Evolutionary conservation across 371 early-diverging fungal species (phyloP).

Genomic region (Saksenaea vasiformis): DNA sequence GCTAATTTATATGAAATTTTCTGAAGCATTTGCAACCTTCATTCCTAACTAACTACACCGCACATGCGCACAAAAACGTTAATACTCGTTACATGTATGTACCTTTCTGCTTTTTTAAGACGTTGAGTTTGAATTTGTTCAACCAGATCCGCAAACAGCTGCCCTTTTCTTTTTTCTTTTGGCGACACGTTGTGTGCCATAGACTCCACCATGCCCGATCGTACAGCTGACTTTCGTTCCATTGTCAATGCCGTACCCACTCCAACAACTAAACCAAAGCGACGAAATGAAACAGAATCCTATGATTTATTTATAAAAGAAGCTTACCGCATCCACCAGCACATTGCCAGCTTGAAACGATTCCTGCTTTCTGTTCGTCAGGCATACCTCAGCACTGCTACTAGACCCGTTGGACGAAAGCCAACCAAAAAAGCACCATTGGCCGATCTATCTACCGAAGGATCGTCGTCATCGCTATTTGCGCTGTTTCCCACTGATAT

Average conservation of each 20-base stretch:
- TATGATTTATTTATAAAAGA: constrained; percentile 52
- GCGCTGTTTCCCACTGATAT: constrained; percentile 34
- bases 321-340: constrained; percentile 53
- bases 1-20: too few species aligned
- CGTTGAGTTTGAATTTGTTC: too few species aligned
- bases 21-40: too few species aligned
- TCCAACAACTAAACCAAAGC: neutral
- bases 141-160: too few species aligned
- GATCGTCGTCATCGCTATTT: constrained; percentile 27
- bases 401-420: constrained; percentile 15
- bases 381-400: constrained; percentile 42
- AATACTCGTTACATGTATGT: too few species aligned
- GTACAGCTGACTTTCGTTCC: constrained; percentile 23
- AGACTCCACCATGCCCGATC: constrained; percentile 19
- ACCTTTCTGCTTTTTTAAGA: too few species aligned
- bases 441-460: neutral
- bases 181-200: too few species aligned
- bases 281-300: constrained; percentile 15
- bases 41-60: too few species aligned
- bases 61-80: too few species aligned
- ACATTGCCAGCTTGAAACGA: constrained; percentile 40
- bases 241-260: constrained; percentile 10
- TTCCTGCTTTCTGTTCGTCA: constrained; percentile 50
- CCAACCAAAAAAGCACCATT: neutral
- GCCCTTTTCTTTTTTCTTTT: too few species aligned